These are phyloP conservation scores for Cicer pinnatifidum DNA, from an alignment of 306 rosid species.

Conservation along the genomic window DNA sequence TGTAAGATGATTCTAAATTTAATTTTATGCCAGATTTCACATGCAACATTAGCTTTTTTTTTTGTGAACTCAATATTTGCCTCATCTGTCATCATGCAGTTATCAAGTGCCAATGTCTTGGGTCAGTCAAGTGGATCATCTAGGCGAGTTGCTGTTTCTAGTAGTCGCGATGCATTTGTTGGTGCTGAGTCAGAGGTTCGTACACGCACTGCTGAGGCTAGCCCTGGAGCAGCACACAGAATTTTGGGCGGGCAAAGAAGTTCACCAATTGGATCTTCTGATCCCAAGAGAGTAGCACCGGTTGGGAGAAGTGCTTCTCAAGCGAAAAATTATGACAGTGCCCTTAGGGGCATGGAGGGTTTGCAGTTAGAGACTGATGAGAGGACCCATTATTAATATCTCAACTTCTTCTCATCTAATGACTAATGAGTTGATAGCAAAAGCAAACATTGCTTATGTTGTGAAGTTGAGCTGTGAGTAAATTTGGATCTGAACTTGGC, in stretches of 20 bases:
- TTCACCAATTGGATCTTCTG: conserved; percentile 72
- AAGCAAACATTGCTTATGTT: conserved; percentile 54
- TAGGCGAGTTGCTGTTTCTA: conserved; percentile 80
- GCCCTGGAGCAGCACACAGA: conserved; percentile 73
- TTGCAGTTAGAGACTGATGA: conserved; percentile 80
- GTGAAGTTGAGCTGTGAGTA: conserved; percentile 49
- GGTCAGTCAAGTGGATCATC: conserved; percentile 86
- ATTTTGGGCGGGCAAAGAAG: conserved; percentile 70
- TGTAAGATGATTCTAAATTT: conserved; percentile 14
- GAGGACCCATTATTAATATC: conserved; percentile 63
- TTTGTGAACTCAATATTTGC: conserved; percentile 25
- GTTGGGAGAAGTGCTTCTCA: conserved; percentile 66
- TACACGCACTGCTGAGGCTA: conserved; percentile 67
- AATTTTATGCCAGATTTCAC: neutral
- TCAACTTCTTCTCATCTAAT: conserved; percentile 42
- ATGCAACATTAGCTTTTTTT: conserved; percentile 18
- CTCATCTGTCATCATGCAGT: conserved; percentile 55
- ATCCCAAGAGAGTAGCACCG: conserved; percentile 57
- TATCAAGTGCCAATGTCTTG: conserved; percentile 55
- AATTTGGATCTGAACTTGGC: conserved; percentile 46
- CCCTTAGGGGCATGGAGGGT: conserved; percentile 79
- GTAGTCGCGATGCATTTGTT: conserved; percentile 74
- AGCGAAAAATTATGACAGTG: conserved; percentile 70
- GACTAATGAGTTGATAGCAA: conserved; percentile 46
- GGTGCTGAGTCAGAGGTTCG: conserved; percentile 80